These are phyloP conservation scores for Phyllosticta citrichinensis DNA, from an alignment of 2,329 filamentous ascomycete genomes.

Conservation along the genomic window DNA sequence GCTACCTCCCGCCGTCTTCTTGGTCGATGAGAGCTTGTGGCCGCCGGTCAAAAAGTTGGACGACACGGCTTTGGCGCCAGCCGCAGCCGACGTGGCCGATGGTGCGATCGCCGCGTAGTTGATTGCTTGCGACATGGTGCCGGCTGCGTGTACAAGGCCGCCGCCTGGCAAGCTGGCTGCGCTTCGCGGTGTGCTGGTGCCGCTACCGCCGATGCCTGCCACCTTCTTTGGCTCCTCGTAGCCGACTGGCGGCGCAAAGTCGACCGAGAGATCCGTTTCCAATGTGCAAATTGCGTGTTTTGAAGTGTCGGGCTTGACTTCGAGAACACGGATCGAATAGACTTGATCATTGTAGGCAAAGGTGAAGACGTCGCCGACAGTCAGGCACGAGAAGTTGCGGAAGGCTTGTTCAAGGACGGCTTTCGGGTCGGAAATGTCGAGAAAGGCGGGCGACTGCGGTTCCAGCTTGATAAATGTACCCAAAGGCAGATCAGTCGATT, in stretches of 20 bases:
- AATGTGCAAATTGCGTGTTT: constrained; percentile 84
- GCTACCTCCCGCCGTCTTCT: constrained; percentile 45
- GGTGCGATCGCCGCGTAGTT: constrained; percentile 90
- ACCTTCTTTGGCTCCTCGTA: constrained; percentile 76
- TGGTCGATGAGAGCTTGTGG: constrained; percentile 63
- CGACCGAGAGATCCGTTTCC: constrained; percentile 92
- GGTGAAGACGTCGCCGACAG: constrained; percentile 88
- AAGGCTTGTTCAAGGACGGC: constrained; percentile 95
- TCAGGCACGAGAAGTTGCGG: constrained; percentile 87
- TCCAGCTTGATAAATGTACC: constrained; percentile 94
- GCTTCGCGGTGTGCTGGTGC: constrained; percentile 78
- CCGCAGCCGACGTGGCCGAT: constrained; percentile 54
- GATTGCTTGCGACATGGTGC: constrained; percentile 95
- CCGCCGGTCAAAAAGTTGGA: constrained; percentile 75
- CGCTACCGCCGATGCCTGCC: constrained; percentile 51
- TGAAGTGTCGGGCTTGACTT: constrained; percentile 79
- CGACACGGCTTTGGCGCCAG: constrained; percentile 51
- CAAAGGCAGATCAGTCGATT: constrained; percentile 83
- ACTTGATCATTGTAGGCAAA: constrained; percentile 94
- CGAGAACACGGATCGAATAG: constrained; percentile 86
- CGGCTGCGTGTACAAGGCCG: constrained; percentile 70
- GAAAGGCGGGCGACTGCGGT: constrained; percentile 83
- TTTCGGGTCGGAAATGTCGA: constrained; percentile 95
- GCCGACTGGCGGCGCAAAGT: constrained; percentile 87
- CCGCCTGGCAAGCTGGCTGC: constrained; percentile 53